Base-by-base conservation (phyloP, 805 yeast genomes). In the Groenewaldozyma salmanticensis region DNA sequence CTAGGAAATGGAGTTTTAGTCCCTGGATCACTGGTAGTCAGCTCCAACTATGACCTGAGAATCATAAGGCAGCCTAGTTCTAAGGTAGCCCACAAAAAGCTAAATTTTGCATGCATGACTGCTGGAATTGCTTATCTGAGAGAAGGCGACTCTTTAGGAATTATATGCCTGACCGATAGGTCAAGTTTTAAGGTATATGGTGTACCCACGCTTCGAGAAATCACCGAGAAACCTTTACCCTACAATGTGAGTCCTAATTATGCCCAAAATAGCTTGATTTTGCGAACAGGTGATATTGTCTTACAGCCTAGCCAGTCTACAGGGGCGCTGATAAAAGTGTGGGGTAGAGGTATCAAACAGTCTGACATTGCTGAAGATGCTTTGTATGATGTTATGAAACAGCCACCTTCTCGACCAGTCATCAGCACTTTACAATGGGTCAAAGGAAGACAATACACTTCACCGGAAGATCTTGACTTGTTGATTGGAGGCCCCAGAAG, bases 361-460 rank as follows among this genome's bases (percentile, higher is more conserved):
- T 55, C 50, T n/a, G 52, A 52, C 19, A 59, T 48, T 15, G 45
- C 47, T 2, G 57, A 66, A 1, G 95, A 84, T 57, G 62, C 70
- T 1, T 61, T 92, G 27, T 88, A 80, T 62, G 81, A 83, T 53
- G 80, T 75, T 20, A 73, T 76, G 46, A 68, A 81, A 35, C 63
- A 71, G 4, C 72, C 81, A 17, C 94, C 95, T 1, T 73, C 75
- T 24, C 70, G 97, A 37, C 99, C 98, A 2, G 69, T 75, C 3
- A 75, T 84, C 4, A 75, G 86, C 29, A 74, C 92, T 0, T 66
- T 83, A 34, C 90, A 81, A 58, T 83, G 96, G 92, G 84, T 92
- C 4, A 75, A 80, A 49, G 96, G 96, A 2, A 65, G 81, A 0
- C 75, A 75, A 16, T 68, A 71, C 46, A 70, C 80, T n/a, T 64